Evolutionary conservation across 768 basidiomycete species (phyloP), one percentile per base, ranked within the genome.

Genomic region (Chiua virens): DNA sequence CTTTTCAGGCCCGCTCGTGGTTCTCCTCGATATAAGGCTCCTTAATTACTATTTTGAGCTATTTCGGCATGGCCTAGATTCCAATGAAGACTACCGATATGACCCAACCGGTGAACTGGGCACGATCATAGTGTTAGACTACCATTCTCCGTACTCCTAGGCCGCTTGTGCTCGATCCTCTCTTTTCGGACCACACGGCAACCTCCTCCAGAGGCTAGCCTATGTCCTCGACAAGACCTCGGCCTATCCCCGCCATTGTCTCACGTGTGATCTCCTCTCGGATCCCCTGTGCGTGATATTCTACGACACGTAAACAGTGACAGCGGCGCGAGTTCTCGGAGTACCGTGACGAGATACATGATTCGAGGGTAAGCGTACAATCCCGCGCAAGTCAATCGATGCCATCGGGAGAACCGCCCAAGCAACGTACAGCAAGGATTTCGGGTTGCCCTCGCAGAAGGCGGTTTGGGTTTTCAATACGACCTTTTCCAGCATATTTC

Each of bases 241-340:
- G 22, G 49, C 56, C 53, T 67, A 66, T 67, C 64, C 25, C 64
- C 64, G 65, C 64, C 63, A 65, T 58, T 18, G 23, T 49, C 34
- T 52, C 42, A 38, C 50, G 28, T 50, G 32, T 21, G 51, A 64
- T 64, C 55, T 41, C 50, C 50, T 59, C 43, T 50, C 30, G 50
- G 49, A 53, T 47, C 48, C 44, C 50, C 42, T 48, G 41, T 27
- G 42, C 25, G 36, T 49, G 40, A 39, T 42, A 23, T 47, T 40
- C 37, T 28, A 15, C 34, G 49, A 66, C 56, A 67, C 65, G 67
- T 67, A 67, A 67, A 60, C 9, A 22, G 18, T 67, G 65, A 68
- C 65, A 61, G 63, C 57, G 56, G 60, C 56, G 60, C 38, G 46
- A 50, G 45, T 61, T 64, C 56, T 55, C 40, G 27, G 45, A 52